phyloP scores from a whole-genome alignment of 2,329 filamentous ascomycete species.

The Juglanconis oblonga region DNA sequence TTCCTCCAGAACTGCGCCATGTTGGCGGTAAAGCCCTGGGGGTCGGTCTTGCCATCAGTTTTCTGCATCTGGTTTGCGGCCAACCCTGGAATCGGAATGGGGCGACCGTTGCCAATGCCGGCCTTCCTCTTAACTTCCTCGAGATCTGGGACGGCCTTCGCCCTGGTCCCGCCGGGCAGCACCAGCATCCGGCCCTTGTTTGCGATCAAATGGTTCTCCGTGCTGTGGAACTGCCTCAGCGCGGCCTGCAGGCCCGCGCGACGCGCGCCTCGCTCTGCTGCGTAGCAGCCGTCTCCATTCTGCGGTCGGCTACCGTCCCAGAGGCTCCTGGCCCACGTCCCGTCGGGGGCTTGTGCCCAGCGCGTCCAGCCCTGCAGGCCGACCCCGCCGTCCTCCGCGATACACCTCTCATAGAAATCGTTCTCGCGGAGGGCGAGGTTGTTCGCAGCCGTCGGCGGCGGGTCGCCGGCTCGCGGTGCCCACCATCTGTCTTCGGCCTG shows the following conservation, averaged over 20 bases:
- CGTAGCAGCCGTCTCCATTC: constrained; percentile 23
- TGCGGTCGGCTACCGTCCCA: neutral
- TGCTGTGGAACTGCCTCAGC: constrained; percentile 35
- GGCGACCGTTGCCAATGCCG: constrained; percentile 6
- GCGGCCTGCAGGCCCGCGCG: constrained; percentile 44
- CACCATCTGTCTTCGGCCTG: constrained; percentile 22
- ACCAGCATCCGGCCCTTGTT: constrained; percentile 36
- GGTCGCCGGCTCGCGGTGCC: neutral
- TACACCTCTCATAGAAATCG: constrained; percentile 32
- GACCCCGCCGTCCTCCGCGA: constrained; percentile 15
- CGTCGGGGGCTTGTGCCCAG: constrained; percentile 12
- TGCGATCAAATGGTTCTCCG: constrained; percentile 35
- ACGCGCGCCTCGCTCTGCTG: constrained; percentile 37
- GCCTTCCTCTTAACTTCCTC: constrained; percentile 20
- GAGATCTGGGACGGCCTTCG: constrained; percentile 17
- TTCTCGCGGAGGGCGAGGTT: constrained; percentile 37
- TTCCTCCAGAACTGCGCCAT: constrained; percentile 17
- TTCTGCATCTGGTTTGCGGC: constrained; percentile 3
- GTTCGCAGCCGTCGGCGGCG: constrained; percentile 9
- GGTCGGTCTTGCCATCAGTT: constrained; percentile 18
- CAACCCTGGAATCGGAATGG: constrained; percentile 4
- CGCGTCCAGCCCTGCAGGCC: constrained; percentile 19
- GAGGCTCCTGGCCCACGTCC: constrained; percentile 3
- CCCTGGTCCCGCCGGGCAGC: constrained; percentile 29
- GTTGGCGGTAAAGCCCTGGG: constrained; percentile 17